Evolutionary conservation across 1,284 basidiomycete genomes (phyloP).

Genomic region (Phellinidium pouzarii): DNA sequence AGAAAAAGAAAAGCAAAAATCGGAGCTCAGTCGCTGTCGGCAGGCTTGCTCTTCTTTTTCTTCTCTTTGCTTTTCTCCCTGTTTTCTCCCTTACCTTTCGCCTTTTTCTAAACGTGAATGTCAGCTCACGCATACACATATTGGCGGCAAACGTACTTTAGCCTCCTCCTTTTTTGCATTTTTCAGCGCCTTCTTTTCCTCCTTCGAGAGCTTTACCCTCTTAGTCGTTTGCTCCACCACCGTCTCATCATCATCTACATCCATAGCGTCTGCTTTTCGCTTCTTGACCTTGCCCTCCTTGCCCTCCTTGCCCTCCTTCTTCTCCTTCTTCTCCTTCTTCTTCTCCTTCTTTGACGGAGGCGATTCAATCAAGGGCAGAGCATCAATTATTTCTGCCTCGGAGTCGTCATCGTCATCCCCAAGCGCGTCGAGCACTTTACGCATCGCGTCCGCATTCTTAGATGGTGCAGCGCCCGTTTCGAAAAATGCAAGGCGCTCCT

Average conservation of each 20-base stretch:
- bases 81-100: conserved; percentile 25
- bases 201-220: conserved; percentile 72
- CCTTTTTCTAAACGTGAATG: conserved; percentile 16
- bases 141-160: conserved; percentile 29
- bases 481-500: conserved; percentile 94
- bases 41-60: conserved; percentile 27
- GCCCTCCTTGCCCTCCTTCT: conserved; percentile 51
- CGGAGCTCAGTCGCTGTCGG: not conserved
- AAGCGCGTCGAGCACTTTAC: conserved; percentile 72
- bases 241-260: conserved; percentile 50
- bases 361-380: conserved; percentile 48
- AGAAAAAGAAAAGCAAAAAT: not conserved
- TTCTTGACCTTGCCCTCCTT: conserved; percentile 53
- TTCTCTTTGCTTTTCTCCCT: conserved; percentile 35
- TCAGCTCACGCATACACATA: not conserved
- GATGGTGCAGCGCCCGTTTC: conserved; percentile 67
- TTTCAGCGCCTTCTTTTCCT: conserved; percentile 78
- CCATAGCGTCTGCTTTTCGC: conserved; percentile 56
- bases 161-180: conserved; percentile 60
- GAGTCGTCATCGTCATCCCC: conserved; percentile 67
- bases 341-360: conserved; percentile 48
- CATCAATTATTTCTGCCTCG: conserved; percentile 56
- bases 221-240: conserved; percentile 53
- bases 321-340: conserved; percentile 54
- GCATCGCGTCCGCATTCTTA: conserved; percentile 47